A percentile compares a stretch with the other conserved stretches of the same genome.
Conservation (phyloP, 2,329 filamentous ascomycete genomes). For the Sporothrix euskadiensis region DNA sequence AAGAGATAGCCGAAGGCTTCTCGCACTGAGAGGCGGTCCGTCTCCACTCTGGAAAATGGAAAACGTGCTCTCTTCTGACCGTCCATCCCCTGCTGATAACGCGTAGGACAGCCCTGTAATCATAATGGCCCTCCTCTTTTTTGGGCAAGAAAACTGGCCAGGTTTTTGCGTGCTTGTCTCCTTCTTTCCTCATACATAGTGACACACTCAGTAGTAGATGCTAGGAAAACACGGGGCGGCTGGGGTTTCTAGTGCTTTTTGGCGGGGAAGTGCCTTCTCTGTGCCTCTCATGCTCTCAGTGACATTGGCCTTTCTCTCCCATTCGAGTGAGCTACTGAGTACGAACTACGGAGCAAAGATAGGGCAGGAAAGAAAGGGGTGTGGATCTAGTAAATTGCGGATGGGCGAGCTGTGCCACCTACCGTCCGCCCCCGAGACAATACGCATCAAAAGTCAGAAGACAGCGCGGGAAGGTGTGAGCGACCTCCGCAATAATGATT, state of each 20-base stretch:
- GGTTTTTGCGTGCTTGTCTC: neutral
- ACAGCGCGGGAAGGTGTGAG: constrained; percentile 18
- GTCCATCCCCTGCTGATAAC: neutral
- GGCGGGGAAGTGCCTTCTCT: constrained; percentile 19
- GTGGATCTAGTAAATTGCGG: constrained; percentile 15
- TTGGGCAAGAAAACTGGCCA: neutral
- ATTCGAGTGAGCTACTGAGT: too few species aligned
- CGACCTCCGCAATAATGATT: neutral
- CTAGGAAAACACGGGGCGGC: constrained; percentile 22
- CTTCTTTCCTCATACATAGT: neutral
- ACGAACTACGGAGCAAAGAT: too few species aligned
- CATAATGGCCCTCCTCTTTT: too few species aligned
- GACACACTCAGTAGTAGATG: neutral
- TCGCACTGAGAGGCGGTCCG: too few species aligned
- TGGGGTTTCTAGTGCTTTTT: neutral
- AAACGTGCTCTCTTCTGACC: neutral
- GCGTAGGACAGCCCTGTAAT: constrained; percentile 1
- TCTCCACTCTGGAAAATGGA: constrained; percentile 8
- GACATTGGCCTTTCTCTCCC: neutral
- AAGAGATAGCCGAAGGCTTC: constrained; percentile 14
- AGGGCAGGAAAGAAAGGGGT: constrained; percentile 3
- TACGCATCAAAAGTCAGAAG: neutral
- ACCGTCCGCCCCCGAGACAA: constrained; percentile 7
- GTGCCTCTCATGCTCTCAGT: too few species aligned
- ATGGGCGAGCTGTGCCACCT: neutral